Evolutionary conservation across 495 filamentous ascomycete species (phyloP), one percentile per base, ranked within the genome.

Genomic region (Tuber microsphaerosporum): DNA sequence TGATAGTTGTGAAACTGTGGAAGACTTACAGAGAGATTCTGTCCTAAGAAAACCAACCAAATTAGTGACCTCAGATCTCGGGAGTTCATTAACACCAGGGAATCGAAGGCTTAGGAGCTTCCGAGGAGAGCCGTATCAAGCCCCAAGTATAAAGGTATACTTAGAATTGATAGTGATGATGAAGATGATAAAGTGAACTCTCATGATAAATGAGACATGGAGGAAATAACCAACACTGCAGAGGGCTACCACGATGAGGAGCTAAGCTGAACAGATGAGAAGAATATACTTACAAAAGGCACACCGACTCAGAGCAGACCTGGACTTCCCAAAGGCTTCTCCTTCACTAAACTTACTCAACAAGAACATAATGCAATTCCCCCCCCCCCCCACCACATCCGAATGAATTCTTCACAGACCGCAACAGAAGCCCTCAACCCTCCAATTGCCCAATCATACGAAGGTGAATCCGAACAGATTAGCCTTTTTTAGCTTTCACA

Each of bases 101-200:
- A 71, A 79, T 79, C 41, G 82, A 78, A 61, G 82, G 75, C 44
- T 43, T 75, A n/a, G 44, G 72, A 34, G 74, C 79, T 70, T 83
- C 75, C 41, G 74, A 65, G 45, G 73, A 76, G n/a, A 31, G 51
- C n/a, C 12, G 26, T 26, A 26, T 12, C 51, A 26, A 61, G 2
- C 51, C n/a, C 4, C n/a, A 0, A 61, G 31, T 61, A n/a, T n/a
- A n/a, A n/a, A 10, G 51, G 16, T 61, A 31, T 31, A 61, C 45
- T 86, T 65, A 86, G 92, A 77, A 92, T 90, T 3, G 93, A 93
- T 78, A 93, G 88, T 48, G 93, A 26, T n/a, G 51, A 97, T 84
- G 93, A 92, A 5, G 93, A 97, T 78, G 93, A 97, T 78, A 93
- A 97, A 83, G 86, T 93, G n/a, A 87, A 93, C n/a, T 94, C 92